A percentile compares a stretch with the other conserved stretches of the same genome.
These are phyloP conservation scores for Saccharum hybrid DNA, from an alignment of 202 grass and related monocot species.

Conservation along the genomic window DNA sequence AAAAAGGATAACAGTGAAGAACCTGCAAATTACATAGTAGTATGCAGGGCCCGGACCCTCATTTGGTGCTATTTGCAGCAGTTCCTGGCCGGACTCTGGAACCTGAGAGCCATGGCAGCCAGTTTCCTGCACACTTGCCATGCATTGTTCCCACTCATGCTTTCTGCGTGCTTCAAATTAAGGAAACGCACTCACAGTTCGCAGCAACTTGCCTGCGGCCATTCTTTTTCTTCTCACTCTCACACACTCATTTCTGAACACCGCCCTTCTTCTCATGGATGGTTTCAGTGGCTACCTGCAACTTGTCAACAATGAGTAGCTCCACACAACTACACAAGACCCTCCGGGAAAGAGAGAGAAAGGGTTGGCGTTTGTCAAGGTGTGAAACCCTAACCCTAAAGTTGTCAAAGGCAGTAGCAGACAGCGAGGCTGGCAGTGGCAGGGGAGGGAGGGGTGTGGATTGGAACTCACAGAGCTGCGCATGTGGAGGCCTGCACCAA, in stretches of 20 bases:
- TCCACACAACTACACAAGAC: slow-evolving; percentile 3
- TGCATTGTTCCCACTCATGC: slow-evolving; percentile 11
- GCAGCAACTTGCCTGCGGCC: not conserved
- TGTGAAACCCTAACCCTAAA: slow-evolving; percentile 80
- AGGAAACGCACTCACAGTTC: not conserved
- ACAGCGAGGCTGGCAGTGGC: slow-evolving; percentile 26
- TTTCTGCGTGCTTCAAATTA: slow-evolving; percentile 31
- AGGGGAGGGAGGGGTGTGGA: not conserved
- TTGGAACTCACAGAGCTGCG: slow-evolving; percentile 56
- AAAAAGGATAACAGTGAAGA: slow-evolving; percentile 32
- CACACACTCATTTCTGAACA: slow-evolving; percentile 13
- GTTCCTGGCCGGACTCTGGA: slow-evolving; percentile 18
- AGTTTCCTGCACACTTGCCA: slow-evolving; percentile 11
- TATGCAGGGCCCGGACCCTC: not conserved
- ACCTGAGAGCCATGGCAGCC: slow-evolving; percentile 34
- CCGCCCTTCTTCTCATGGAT: slow-evolving; percentile 1
- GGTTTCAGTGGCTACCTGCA: slow-evolving; percentile 19
- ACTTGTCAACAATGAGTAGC: slow-evolving; percentile 24
- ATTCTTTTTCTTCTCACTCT: slow-evolving; percentile 27
- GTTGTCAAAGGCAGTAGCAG: slow-evolving; percentile 36
- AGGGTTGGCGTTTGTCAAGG: slow-evolving; percentile 21
- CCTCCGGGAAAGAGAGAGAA: not conserved
- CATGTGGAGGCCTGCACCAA: slow-evolving; percentile 49
- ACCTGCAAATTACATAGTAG: not conserved
- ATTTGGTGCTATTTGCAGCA: slow-evolving; percentile 29